Conservation (phyloP, 164 flowering plant species). For the Vitis rotundifolia region DNA sequence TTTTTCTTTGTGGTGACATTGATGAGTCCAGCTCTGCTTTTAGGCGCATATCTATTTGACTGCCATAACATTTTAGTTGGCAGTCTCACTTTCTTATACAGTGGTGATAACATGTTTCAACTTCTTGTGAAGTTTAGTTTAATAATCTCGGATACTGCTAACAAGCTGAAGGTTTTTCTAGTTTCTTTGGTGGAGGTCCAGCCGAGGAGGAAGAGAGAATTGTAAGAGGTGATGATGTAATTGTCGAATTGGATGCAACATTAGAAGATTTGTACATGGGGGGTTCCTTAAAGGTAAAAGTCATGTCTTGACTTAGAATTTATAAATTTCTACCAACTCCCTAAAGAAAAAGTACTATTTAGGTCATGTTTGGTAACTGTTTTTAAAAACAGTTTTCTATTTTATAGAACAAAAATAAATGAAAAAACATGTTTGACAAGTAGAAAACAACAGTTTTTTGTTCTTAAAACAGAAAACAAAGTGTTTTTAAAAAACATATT, state of each 20-base stretch:
- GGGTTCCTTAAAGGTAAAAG: constrained; percentile 78
- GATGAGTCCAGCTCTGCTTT: background rate
- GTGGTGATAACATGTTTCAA: background rate
- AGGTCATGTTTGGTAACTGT: no score
- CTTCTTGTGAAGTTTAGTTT: background rate
- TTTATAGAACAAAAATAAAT: no score
- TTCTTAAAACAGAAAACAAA: no score
- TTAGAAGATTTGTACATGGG: constrained; percentile 98
- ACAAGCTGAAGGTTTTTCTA: constrained; percentile 20
- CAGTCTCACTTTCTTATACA: background rate
- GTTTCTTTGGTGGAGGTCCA: constrained; percentile 84
- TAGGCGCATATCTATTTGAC: no score
- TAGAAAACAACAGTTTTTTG: no score
- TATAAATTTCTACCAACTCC: no score
- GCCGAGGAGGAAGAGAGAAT: constrained; percentile 87
- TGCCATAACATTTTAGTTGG: background rate
- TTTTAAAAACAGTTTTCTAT: no score
- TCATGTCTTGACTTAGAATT: background rate
- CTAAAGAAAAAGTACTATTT: no score
- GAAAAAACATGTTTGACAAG: no score
- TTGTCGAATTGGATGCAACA: constrained; percentile 89
- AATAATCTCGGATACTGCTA: constrained; percentile 5
- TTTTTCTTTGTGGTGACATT: background rate
- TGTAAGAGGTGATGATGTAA: constrained; percentile 93
- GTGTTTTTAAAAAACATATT: no score